Percentiles rank a stretch among this genome's conserved stretches.
These are phyloP conservation scores for Casaregolazyma suthepensis DNA, from an alignment of 1,139 yeast species.

Conservation along the genomic window DNA sequence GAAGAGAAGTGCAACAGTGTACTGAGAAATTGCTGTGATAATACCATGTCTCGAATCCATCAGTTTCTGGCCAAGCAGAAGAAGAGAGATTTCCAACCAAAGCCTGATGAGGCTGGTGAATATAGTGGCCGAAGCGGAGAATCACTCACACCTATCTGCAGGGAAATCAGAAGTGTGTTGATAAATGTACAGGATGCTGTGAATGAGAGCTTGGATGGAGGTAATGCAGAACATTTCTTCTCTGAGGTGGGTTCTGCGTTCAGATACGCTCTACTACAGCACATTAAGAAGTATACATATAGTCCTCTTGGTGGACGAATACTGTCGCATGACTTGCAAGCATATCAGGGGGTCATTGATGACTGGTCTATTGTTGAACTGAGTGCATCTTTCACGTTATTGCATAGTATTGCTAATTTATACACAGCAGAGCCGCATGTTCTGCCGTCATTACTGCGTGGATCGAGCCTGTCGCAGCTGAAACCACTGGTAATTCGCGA, in stretches of 20 bases:
- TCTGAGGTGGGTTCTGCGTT: slow-evolving; percentile 57
- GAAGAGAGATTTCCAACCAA: slow-evolving; percentile 52
- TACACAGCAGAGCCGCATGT: slow-evolving; percentile 75
- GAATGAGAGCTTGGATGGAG: slow-evolving; percentile 41
- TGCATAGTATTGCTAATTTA: slow-evolving; percentile 78
- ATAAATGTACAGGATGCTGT: slow-evolving; percentile 33
- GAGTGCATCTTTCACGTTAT: slow-evolving; percentile 61
- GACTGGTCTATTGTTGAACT: slow-evolving; percentile 61
- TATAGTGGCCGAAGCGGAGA: slow-evolving; percentile 37
- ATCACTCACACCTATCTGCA: slow-evolving; percentile 55
- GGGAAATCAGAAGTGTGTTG: slow-evolving; percentile 52
- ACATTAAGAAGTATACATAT: slow-evolving; percentile 69
- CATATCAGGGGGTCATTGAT: slow-evolving; percentile 69
- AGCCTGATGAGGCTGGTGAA: slow-evolving; percentile 36
- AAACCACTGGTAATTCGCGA: slow-evolving; percentile 62
- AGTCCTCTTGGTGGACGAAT: slow-evolving; percentile 79
- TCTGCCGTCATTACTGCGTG: slow-evolving; percentile 71
- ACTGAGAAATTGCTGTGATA: slow-evolving; percentile 51
- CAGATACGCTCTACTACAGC: slow-evolving; percentile 57
- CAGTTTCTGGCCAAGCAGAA: slow-evolving; percentile 54
- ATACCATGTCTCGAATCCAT: slow-evolving; percentile 28
- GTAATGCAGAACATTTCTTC: slow-evolving; percentile 50
- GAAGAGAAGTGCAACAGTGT: slow-evolving; percentile 66
- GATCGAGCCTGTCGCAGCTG: slow-evolving; percentile 69
- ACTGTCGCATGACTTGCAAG: slow-evolving; percentile 76